Conservation (phyloP, 2,329 filamentous ascomycete species). For the Pseudogymnoascus sp. region DNA sequence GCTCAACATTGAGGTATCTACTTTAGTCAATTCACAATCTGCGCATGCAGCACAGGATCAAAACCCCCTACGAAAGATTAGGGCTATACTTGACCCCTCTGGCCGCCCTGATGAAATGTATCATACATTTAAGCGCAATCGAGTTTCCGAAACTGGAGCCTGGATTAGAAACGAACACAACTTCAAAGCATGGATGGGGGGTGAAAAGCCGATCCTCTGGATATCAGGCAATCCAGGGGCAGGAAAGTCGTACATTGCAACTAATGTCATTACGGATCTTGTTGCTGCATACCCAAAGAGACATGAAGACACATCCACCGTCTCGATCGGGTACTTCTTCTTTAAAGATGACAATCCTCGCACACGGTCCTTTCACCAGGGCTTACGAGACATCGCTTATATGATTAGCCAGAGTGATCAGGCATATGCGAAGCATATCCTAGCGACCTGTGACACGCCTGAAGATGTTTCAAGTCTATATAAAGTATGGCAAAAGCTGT, state of each 20-base stretch:
- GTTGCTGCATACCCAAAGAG: neutral
- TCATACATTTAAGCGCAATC: neutral
- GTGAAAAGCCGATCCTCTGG: neutral
- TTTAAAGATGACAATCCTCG: neutral
- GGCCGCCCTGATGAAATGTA: neutral
- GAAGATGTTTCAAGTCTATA: neutral
- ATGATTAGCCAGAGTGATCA: neutral
- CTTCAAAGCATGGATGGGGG: neutral
- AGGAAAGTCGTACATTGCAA: neutral
- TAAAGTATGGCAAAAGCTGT: neutral
- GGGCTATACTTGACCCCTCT: neutral
- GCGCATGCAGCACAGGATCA: neutral
- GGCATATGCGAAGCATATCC: neutral
- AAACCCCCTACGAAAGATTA: neutral
- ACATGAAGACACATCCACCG: neutral
- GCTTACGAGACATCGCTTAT: neutral
- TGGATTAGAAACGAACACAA: neutral
- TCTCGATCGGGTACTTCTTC: neutral
- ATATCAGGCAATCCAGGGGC: neutral
- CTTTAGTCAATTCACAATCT: neutral
- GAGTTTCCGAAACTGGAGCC: neutral
- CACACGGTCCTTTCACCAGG: neutral
- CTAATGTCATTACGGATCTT: neutral
- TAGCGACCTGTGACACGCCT: neutral
- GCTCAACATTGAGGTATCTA: neutral